A percentile compares a stretch with the other conserved stretches of the same genome.
phyloP scores from a whole-genome alignment of 768 basidiomycete species.

The Artomyces pyxidatus region DNA sequence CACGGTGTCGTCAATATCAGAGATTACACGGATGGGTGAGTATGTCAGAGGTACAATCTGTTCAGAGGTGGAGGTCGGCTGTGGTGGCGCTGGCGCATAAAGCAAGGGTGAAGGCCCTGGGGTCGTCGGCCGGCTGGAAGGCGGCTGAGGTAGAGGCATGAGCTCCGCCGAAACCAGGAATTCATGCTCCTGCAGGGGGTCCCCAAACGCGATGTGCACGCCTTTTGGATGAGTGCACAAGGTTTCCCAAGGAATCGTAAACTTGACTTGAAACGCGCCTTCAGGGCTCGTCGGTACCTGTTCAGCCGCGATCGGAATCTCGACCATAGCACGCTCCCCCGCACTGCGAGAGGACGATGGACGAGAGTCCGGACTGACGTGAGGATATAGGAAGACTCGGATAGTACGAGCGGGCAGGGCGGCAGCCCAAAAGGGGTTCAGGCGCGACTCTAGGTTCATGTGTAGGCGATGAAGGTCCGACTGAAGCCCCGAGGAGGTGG shows the following conservation, averaged over 20 bases:
- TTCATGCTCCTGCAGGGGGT: slow-evolving; percentile 35
- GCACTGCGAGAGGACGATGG: slow-evolving; percentile 22
- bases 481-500: slow-evolving; percentile 1
- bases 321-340: slow-evolving; percentile 3
- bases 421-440: slow-evolving; percentile 77
- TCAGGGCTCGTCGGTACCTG: slow-evolving; percentile 55
- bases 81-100: neutral
- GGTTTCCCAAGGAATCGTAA: slow-evolving; percentile 61
- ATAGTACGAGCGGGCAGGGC: slow-evolving; percentile 57
- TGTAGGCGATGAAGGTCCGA: slow-evolving; percentile 48
- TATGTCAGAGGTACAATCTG: slow-evolving; percentile 40
- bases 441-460: slow-evolving; percentile 65
- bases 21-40: slow-evolving; percentile 69
- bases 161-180: slow-evolving; percentile 49
- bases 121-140: slow-evolving; percentile 15
- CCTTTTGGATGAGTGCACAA: slow-evolving; percentile 54
- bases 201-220: slow-evolving; percentile 49
- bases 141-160: slow-evolving; percentile 28
- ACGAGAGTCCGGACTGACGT: slow-evolving; percentile 19
- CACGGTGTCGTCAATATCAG: slow-evolving; percentile 92
- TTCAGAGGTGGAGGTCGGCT: slow-evolving; percentile 15
- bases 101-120: slow-evolving; percentile 4
- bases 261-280: slow-evolving; percentile 63
- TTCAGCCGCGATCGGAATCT: slow-evolving; percentile 36
- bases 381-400: slow-evolving; percentile 52